Evolutionary conservation across 2,329 filamentous ascomycete species (phyloP), one percentile per base, ranked within the genome.

Genomic region (Penicillium sp.): DNA sequence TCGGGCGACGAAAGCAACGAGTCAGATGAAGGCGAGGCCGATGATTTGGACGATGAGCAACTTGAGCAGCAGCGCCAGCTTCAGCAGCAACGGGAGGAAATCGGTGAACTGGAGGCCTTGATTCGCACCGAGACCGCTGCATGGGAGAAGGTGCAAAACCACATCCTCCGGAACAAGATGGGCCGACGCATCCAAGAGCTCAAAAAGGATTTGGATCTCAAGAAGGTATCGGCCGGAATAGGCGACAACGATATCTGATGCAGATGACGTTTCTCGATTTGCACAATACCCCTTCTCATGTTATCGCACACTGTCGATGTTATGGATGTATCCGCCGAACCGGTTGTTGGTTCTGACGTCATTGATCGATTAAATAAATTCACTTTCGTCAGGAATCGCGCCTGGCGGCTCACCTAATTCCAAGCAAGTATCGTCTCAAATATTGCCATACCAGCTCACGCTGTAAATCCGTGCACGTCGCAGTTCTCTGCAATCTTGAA

Each of bases 81-180:
- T 20, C 64, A 68, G 40, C 63, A 70, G 39, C 64, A 65, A 31
- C 65, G 65, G 10, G 68, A 71, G 43, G 61, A 68, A 39, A 66
- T 71, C 39, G 58, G 55, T 1, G 67, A 70, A 35, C 47, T 70
- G 13, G 65, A 70, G 34, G 56, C 57, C 2, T 48, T 64, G 20
- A 64, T 68, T 27, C 55, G 56, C 8, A 50, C 58, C 2, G 64
- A 68, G 39, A 68, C 62, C 0, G 51, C 52, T 18, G 58, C 60
- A 29, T 68, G 64, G 59, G 64, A 69, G 48, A 55, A 54, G 27
- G 60, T 65, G 42, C 48, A 53, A 35, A 69, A 69, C 33, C 48
- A 54, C 4, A 68, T 68, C 42, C 39, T 68, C 35, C 64, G 63
- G 42, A 54, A 53, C 36, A 71, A 71, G 52, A 61, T 70, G 46